Conservation (phyloP, 2,329 filamentous ascomycete species). For the Mycosphaerella arachidis region DNA sequence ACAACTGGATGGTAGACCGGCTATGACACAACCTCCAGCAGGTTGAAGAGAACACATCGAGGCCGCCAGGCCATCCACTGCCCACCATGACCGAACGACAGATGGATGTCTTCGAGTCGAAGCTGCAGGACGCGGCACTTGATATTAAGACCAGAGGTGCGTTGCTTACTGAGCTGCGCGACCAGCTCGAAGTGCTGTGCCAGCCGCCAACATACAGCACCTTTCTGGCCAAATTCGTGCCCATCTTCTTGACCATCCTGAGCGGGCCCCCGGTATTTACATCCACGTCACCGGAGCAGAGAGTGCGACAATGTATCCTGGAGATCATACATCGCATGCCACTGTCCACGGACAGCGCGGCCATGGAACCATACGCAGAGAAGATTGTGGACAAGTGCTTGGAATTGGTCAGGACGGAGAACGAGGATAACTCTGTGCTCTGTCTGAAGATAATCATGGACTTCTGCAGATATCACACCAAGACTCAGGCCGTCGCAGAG, state of each 20-base stretch:
- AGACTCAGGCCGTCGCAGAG: constrained; percentile 59
- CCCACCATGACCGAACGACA: constrained; percentile 34
- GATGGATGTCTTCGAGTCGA: constrained; percentile 44
- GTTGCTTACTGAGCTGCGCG: constrained; percentile 79
- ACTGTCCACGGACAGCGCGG: constrained; percentile 59
- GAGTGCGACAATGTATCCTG: constrained; percentile 85
- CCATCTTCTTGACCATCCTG: constrained; percentile 80
- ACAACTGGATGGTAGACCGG: neutral
- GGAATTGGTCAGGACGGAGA: constrained; percentile 81
- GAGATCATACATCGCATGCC: constrained; percentile 90
- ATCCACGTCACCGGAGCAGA: constrained; percentile 86
- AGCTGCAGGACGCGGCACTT: constrained; percentile 42
- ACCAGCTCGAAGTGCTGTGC: constrained; percentile 86
- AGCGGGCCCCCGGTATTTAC: constrained; percentile 85
- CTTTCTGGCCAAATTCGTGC: constrained; percentile 84
- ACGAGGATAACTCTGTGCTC: constrained; percentile 97
- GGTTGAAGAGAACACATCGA: neutral
- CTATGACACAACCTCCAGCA: constrained; percentile 2
- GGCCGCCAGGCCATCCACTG: constrained; percentile 4
- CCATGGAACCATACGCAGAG: constrained; percentile 80
- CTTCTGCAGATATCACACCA: constrained; percentile 86
- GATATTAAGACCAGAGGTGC: constrained; percentile 78
- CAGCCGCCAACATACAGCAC: constrained; percentile 68
- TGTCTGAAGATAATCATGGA: constrained; percentile 99
- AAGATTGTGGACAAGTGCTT: constrained; percentile 89